Percentiles rank a stretch among this genome's conserved stretches.
Conservation (phyloP, 805 yeast species). For the Lachancea mirantina region DNA sequence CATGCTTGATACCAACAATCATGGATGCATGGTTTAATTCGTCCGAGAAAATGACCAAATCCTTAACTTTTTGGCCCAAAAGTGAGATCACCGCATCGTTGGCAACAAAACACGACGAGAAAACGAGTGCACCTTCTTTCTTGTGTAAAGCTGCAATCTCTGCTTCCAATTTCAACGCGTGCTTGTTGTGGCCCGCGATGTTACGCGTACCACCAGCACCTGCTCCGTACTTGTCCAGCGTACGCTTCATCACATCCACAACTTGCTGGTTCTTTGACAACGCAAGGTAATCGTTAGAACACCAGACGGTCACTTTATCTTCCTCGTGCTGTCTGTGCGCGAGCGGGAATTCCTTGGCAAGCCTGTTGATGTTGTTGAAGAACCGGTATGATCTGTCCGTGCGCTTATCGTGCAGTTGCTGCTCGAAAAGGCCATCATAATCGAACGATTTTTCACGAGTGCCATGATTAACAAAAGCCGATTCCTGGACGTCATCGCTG, state of each 20-base stretch:
- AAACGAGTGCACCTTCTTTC: slow-evolving; percentile 91
- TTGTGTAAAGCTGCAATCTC: slow-evolving; percentile 86
- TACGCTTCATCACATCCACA: slow-evolving; percentile 64
- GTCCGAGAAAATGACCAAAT: slow-evolving; percentile 87
- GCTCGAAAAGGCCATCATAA: slow-evolving; percentile 60
- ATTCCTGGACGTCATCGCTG: slow-evolving; percentile 14
- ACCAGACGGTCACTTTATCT: slow-evolving; percentile 96
- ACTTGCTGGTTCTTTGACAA: slow-evolving; percentile 81
- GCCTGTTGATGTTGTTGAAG: slow-evolving; percentile 94
- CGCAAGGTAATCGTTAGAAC: slow-evolving; percentile 95
- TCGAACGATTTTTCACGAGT: slow-evolving; percentile 55
- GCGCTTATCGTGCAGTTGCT: slow-evolving; percentile 67
- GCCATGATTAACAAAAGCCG: slow-evolving; percentile 29
- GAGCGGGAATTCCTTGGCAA: slow-evolving; percentile 86
- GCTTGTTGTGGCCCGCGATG: slow-evolving; percentile 94
- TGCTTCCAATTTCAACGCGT: slow-evolving; percentile 81
- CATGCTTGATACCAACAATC: slow-evolving; percentile 92
- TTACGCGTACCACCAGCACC: slow-evolving; percentile 99
- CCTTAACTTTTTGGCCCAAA: slow-evolving; percentile 84
- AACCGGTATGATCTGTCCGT: slow-evolving; percentile 87
- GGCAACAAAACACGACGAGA: slow-evolving; percentile 93
- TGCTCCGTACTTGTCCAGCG: slow-evolving; percentile 86
- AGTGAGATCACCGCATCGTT: slow-evolving; percentile 91
- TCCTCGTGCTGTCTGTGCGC: slow-evolving; percentile 74
- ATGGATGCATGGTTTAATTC: slow-evolving; percentile 94